Base-by-base conservation (phyloP, 1,139 yeast species). In the Taphrina confusa region DNA sequence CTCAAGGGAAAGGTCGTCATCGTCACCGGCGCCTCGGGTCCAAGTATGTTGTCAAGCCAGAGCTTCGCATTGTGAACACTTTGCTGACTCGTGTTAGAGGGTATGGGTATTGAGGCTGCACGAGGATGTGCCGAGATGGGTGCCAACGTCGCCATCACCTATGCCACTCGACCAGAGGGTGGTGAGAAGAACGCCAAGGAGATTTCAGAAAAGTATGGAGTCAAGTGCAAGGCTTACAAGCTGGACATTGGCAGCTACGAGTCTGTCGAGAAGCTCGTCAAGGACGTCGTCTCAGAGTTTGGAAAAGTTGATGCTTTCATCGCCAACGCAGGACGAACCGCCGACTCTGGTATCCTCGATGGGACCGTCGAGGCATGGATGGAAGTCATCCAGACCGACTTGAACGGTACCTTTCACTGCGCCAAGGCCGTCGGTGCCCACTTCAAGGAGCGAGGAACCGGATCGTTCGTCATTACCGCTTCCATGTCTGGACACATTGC, bases 401-500 rank as follows among this genome's bases (percentile, higher is more conserved):
- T 87, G 66, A 84, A 83, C 68, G 91, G 92, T 25, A 87, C 84
- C 30, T 87, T 83, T 76, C 85, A 84, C 75, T 79, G 87, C 69
- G 85, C 92, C 66, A 85, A 83, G 74, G 73, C 75, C 47, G 83
- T 83, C 61, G 96, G 96, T 58, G 76, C 78, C 66, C 76, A 85
- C 66, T 89, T 90, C 78, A 80, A 82, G 74, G 76, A 82, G 75
- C 82, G 85, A 65, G 85, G 87, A 18, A 66, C 63, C 64, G 96
- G 96, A 30, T 84, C 94, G 0, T 77, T 88, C 66, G 81, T 89
- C 68, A 80, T 87, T 71, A 89, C 96, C 23, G 94, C 95, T 12
- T 86, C 95, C 46, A 89, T 90, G 90, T 86, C 95, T 34, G 96
- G 92, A 25, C 85, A 83, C 73, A 85, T 89, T 68, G 96, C 86